phyloP scores from a whole-genome alignment of 257 asterid genomes.

The Handroanthus guayacan region DNA sequence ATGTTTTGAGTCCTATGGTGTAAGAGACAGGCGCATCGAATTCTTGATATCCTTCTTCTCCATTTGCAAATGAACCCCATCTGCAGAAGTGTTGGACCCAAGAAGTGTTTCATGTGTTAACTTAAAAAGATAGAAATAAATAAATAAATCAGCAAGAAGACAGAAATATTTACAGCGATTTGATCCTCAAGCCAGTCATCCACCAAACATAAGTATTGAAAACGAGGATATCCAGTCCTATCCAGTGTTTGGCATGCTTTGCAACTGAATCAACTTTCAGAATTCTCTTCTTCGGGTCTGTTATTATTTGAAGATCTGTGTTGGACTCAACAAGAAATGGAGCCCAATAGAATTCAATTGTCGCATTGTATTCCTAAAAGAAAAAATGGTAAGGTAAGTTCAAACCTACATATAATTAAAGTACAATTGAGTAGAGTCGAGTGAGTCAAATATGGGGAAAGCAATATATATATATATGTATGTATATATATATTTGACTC shows the following conservation, averaged over 20 bases:
- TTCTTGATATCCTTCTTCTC: slow-evolving; percentile 79
- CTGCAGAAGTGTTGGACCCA: slow-evolving; percentile 38
- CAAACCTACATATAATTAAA: no score
- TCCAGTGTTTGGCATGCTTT: slow-evolving; percentile 85
- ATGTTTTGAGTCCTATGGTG: slow-evolving; percentile 75
- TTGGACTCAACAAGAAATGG: slow-evolving; percentile 87
- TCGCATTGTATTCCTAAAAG: slow-evolving; percentile 68
- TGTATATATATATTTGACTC: no score
- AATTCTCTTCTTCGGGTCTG: slow-evolving; percentile 77
- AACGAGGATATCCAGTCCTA: slow-evolving; percentile 75
- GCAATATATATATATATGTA: no score
- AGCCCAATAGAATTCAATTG: slow-evolving; percentile 93
- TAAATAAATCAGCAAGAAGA: background rate
- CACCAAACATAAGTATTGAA: slow-evolving; percentile 97
- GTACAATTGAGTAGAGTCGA: no score
- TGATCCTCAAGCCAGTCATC: slow-evolving; percentile 85
- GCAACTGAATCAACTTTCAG: slow-evolving; percentile 84
- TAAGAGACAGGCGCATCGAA: slow-evolving; percentile 75
- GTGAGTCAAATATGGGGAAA: no score
- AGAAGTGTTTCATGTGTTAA: background rate
- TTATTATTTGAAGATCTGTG: slow-evolving; percentile 61
- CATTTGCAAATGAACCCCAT: slow-evolving; percentile 93
- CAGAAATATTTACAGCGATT: slow-evolving; percentile 65
- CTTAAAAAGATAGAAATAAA: background rate
- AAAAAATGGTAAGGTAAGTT: background rate